Conservation (phyloP, 345 rosid species). For the Lenwebbia sp. region DNA sequence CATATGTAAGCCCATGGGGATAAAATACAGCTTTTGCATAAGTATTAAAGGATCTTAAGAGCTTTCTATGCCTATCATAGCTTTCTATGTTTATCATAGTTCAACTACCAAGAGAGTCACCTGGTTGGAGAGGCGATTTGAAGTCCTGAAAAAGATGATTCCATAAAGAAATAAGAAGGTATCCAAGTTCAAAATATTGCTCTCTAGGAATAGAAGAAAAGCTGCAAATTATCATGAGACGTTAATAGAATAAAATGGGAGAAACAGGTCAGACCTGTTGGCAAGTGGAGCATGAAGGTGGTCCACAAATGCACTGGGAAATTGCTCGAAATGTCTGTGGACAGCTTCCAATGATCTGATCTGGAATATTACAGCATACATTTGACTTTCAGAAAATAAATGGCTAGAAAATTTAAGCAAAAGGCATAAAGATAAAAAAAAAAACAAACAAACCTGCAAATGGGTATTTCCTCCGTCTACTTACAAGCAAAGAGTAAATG, state of each 20-base stretch:
- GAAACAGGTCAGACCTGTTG: conserved; percentile 25
- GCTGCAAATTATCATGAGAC: not conserved
- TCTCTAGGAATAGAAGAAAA: not conserved
- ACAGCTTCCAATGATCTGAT: conserved; percentile 90
- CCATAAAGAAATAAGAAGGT: not conserved
- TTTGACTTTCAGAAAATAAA: not conserved
- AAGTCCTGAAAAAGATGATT: conserved; percentile 38
- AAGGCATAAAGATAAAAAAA: not conserved
- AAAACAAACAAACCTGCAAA: not conserved
- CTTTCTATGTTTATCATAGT: not conserved
- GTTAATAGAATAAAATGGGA: not conserved
- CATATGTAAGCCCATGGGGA: not conserved
- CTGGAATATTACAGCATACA: conserved; percentile 25
- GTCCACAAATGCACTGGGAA: conserved; percentile 74
- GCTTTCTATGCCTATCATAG: not conserved
- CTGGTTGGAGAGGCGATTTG: conserved; percentile 29
- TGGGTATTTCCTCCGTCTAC: not conserved
- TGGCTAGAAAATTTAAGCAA: not conserved
- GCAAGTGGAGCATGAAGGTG: conserved; percentile 52
- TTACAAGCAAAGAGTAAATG: not conserved
- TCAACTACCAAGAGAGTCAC: conserved; percentile 14
- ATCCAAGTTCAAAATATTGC: not conserved
- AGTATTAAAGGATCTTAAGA: not conserved
- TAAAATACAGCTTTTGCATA: not conserved
- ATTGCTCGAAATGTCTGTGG: conserved; percentile 75